Conservation (phyloP, 805 yeast genomes). For the Metschnikowia vanudenii region DNA sequence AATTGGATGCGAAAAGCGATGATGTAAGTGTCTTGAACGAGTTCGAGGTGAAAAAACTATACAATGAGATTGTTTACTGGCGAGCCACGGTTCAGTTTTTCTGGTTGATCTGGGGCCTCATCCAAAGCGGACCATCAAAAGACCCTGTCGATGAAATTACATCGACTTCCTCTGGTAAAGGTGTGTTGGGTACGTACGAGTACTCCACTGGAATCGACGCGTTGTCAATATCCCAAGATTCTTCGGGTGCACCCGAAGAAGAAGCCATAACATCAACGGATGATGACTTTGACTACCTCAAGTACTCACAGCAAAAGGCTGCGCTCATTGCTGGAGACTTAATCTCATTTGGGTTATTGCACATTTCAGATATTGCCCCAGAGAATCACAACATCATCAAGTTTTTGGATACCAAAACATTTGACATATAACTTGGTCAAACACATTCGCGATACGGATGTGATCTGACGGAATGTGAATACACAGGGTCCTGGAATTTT, state of each 20-base stretch:
- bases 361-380: slow-evolving; percentile 28
- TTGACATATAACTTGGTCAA: slow-evolving; percentile 10
- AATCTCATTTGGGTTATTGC: slow-evolving; percentile 54
- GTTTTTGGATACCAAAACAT: slow-evolving; percentile 34
- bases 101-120: slow-evolving; percentile 93
- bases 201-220: slow-evolving; percentile 53
- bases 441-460: background rate
- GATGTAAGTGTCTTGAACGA: slow-evolving; percentile 27
- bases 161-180: slow-evolving; percentile 29
- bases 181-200: slow-evolving; percentile 41
- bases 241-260: slow-evolving; percentile 22
- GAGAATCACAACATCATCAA: slow-evolving; percentile 32
- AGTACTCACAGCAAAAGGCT: slow-evolving; percentile 73
- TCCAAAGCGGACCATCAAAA: slow-evolving; percentile 60
- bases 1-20: slow-evolving; percentile 21
- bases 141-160: slow-evolving; percentile 17
- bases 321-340: slow-evolving; percentile 74
- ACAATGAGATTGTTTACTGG: slow-evolving; percentile 72
- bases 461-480: background rate
- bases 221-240: slow-evolving; percentile 24
- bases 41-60: slow-evolving; percentile 48
- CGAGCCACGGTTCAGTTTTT: slow-evolving; percentile 72
- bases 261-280: slow-evolving; percentile 39
- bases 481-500: too few relatives aligned
- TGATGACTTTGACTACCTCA: slow-evolving; percentile 76